phyloP scores from a whole-genome alignment of 306 rosid genomes.

The Inga leiocalycina region DNA sequence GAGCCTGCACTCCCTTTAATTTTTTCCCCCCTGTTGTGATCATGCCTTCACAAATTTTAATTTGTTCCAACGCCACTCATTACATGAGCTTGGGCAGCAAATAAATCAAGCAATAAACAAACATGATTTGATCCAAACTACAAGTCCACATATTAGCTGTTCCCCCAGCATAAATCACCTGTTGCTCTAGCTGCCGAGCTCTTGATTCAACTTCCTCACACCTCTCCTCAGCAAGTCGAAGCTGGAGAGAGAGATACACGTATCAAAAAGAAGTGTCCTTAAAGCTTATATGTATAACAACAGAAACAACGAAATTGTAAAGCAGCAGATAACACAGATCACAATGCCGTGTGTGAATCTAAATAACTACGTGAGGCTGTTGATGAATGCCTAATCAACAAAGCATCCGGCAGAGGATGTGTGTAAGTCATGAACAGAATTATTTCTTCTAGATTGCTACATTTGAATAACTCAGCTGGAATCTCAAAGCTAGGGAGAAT shows the following conservation, averaged over 20 bases:
- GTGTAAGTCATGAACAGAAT: not conserved
- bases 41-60: not conserved
- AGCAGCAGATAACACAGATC: slow-evolving; percentile 28
- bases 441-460: slow-evolving; percentile 14
- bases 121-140: slow-evolving; percentile 8
- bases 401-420: not conserved
- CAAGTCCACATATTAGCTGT: not conserved
- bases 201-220: slow-evolving; percentile 87
- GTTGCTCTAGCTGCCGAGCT: slow-evolving; percentile 87
- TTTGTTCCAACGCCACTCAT: not conserved
- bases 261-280: slow-evolving; percentile 39
- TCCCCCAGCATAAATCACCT: slow-evolving; percentile 52
- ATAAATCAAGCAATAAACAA: slow-evolving; percentile 15
- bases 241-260: slow-evolving; percentile 64
- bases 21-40: not conserved
- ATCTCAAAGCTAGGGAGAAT: slow-evolving; percentile 22
- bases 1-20: not conserved
- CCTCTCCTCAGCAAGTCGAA: slow-evolving; percentile 92
- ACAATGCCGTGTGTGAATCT: slow-evolving; percentile 9
- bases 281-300: slow-evolving; percentile 12
- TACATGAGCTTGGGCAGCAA: not conserved
- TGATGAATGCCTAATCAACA: not conserved
- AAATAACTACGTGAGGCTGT: slow-evolving; percentile 11
- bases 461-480: slow-evolving; percentile 15
- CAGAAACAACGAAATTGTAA: not conserved